These are phyloP conservation scores for Fraxinus angustifolia DNA, from an alignment of 305 asterid species.

Conservation along the genomic window DNA sequence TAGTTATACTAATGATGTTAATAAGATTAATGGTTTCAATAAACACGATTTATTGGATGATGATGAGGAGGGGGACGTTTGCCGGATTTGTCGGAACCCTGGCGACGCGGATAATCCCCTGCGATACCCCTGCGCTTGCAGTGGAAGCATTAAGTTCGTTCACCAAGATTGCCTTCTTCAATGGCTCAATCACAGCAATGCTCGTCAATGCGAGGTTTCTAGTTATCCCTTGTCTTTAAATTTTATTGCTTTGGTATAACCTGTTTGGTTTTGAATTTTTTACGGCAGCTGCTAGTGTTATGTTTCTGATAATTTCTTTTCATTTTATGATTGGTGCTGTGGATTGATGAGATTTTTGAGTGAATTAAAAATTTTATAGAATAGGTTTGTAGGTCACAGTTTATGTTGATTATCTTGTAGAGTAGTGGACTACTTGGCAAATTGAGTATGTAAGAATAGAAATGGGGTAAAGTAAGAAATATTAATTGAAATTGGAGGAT, in stretches of 20 bases:
- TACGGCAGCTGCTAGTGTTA: neutral
- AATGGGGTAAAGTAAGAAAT: neutral
- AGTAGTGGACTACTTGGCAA: neutral
- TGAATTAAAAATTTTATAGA: neutral
- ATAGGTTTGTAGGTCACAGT: neutral
- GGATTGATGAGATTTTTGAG: conserved; percentile 7
- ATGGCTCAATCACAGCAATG: conserved; percentile 99
- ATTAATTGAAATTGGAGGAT: neutral
- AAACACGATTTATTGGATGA: conserved; percentile 67
- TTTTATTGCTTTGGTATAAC: neutral
- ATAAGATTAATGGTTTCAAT: conserved; percentile 24
- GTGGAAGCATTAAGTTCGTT: conserved; percentile 95
- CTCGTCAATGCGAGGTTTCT: conserved; percentile 93
- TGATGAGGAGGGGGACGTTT: conserved; percentile 88
- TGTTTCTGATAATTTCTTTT: neutral
- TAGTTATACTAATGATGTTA: conserved; percentile 21
- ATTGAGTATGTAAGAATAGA: neutral
- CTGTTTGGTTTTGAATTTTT: neutral
- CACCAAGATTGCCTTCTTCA: conserved; percentile 96
- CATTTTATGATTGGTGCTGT: neutral
- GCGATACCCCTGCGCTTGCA: conserved; percentile 96
- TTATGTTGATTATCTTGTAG: neutral
- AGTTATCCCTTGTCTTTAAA: neutral
- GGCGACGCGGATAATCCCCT: conserved; percentile 85
- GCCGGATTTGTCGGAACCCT: conserved; percentile 95